These are phyloP conservation scores for Coniochaeta prunicola DNA, from an alignment of 2,329 filamentous ascomycete species.

Conservation along the genomic window DNA sequence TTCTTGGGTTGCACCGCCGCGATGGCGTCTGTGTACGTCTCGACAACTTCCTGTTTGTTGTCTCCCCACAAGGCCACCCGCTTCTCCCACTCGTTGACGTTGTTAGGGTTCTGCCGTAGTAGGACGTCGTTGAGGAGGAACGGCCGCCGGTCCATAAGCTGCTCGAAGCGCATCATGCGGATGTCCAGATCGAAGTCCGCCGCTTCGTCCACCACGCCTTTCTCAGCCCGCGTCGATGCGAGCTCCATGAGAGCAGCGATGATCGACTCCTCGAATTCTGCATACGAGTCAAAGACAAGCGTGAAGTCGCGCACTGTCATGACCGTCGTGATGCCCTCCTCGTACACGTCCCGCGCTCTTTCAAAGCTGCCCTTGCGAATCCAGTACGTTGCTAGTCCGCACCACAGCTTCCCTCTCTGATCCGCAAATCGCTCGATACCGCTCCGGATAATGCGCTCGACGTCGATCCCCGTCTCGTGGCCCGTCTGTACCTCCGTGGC, in stretches of 20 bases:
- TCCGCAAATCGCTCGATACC: slow-evolving; percentile 88
- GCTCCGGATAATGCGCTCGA: slow-evolving; percentile 86
- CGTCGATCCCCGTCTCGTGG: slow-evolving; percentile 76
- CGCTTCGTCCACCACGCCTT: slow-evolving; percentile 69
- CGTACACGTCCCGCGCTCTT: slow-evolving; percentile 84
- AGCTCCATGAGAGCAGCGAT: slow-evolving; percentile 88
- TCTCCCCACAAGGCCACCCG: slow-evolving; percentile 91
- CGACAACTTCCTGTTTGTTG: slow-evolving; percentile 83
- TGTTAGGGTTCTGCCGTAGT: slow-evolving; percentile 91
- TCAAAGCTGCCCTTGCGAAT: slow-evolving; percentile 90
- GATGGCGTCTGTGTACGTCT: slow-evolving; percentile 93
- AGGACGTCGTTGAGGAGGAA: slow-evolving; percentile 96
- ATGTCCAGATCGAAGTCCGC: slow-evolving; percentile 94
- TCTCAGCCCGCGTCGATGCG: slow-evolving; percentile 71
- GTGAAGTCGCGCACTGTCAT: slow-evolving; percentile 99
- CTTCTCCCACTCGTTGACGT: slow-evolving; percentile 95
- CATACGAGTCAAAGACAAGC: slow-evolving; percentile 91
- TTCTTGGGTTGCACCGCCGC: slow-evolving; percentile 90
- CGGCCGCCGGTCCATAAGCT: slow-evolving; percentile 92
- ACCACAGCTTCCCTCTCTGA: slow-evolving; percentile 92
- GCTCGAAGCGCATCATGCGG: slow-evolving; percentile 95
- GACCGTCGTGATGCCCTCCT: slow-evolving; percentile 93
- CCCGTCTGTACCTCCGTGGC: slow-evolving; percentile 79
- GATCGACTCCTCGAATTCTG: slow-evolving; percentile 94
- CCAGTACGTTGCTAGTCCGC: slow-evolving; percentile 92